phyloP scores from a whole-genome alignment of 2,329 filamentous ascomycete genomes.

The Trichoderma endophyticum region DNA sequence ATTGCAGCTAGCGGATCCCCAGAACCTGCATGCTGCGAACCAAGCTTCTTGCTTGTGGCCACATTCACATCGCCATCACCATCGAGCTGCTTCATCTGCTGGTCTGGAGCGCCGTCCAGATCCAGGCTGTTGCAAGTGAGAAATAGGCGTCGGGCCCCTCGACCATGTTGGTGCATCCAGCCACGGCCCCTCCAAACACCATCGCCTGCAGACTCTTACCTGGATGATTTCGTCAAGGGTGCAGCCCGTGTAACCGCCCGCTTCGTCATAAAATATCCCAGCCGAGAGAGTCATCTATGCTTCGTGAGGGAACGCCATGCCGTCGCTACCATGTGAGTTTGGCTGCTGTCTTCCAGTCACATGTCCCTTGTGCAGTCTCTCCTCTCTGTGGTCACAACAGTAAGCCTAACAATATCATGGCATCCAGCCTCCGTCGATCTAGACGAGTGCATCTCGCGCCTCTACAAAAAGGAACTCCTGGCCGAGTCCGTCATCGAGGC shows the following conservation, averaged over 20 bases:
- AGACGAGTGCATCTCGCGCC: conserved; percentile 94
- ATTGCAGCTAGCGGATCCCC: not conserved
- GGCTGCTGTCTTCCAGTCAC: not conserved
- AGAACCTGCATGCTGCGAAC: not conserved
- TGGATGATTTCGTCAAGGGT: conserved; percentile 22
- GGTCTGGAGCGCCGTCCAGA: not conserved
- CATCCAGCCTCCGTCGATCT: conserved; percentile 84
- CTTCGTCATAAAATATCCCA: not conserved
- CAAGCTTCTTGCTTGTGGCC: not conserved
- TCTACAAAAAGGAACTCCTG: conserved; percentile 95
- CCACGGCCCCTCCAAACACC: conserved; percentile 35
- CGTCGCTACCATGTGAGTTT: conserved; percentile 53
- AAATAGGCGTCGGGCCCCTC: conserved; percentile 21
- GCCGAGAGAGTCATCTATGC: not conserved
- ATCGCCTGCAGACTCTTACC: conserved; percentile 32
- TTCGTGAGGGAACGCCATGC: conserved; percentile 42
- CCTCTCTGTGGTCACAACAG: not conserved
- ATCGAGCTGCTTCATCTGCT: not conserved
- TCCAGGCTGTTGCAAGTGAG: conserved; percentile 30
- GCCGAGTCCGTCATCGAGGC: conserved; percentile 98
- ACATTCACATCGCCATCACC: conserved; percentile 18
- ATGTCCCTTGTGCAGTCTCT: not conserved
- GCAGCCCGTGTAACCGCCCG: conserved; percentile 14
- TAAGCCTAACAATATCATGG: not conserved
- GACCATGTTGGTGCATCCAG: conserved; percentile 43